Percentiles rank a stretch among this genome's conserved stretches.
Conservation (phyloP, 2,329 filamentous ascomycete species). For the Fusarium sororula region DNA sequence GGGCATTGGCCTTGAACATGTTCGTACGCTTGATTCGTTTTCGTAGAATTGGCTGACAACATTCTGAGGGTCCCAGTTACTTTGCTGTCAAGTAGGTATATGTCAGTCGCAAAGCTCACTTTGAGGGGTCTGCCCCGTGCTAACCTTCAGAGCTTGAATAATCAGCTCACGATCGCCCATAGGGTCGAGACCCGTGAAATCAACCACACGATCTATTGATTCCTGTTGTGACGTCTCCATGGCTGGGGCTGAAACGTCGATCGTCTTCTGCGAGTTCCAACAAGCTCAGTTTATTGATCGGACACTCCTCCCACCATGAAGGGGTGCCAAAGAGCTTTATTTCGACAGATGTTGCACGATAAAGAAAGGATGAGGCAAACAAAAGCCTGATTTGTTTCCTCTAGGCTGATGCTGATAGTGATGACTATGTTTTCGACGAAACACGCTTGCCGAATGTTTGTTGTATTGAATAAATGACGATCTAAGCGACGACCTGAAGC, state of each 20-base stretch:
- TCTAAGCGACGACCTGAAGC: slow-evolving; percentile 12
- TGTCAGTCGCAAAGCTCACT: slow-evolving; percentile 13
- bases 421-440: slow-evolving; percentile 1
- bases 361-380: neutral
- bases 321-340: slow-evolving; percentile 3
- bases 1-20: neutral
- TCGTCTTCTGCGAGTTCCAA: neutral
- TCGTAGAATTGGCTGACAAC: slow-evolving; percentile 65
- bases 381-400: neutral
- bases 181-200: slow-evolving; percentile 51
- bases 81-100: slow-evolving; percentile 40
- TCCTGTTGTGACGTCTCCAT: slow-evolving; percentile 52
- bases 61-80: slow-evolving; percentile 57
- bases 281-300: slow-evolving; percentile 18
- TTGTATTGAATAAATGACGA: slow-evolving; percentile 21
- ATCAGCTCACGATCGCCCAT: slow-evolving; percentile 52
- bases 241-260: neutral
- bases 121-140: neutral
- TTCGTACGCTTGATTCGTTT: slow-evolving; percentile 49
- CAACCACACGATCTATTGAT: slow-evolving; percentile 52
- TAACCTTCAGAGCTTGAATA: slow-evolving; percentile 54
- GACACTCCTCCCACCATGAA: slow-evolving; percentile 4
- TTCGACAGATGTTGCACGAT: neutral
- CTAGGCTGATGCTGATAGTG: neutral
- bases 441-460: neutral